These are phyloP conservation scores for Calendula officinalis DNA, from an alignment of 129 eudicot genomes.

Conservation along the genomic window DNA sequence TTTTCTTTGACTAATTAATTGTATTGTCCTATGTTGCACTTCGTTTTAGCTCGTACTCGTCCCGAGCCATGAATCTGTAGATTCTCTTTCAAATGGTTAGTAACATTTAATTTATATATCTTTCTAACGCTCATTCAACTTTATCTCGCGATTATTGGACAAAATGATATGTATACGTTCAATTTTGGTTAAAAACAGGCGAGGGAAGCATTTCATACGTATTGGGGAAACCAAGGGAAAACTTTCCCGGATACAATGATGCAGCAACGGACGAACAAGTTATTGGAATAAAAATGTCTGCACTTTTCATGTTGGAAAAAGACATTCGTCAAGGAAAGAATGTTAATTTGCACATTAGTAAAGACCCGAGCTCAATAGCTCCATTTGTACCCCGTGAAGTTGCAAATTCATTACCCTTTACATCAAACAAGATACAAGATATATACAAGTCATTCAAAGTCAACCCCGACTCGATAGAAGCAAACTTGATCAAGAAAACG, in stretches of 20 bases:
- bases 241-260: slow-evolving; percentile 22
- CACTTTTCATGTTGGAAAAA: slow-evolving; percentile 39
- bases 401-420: slow-evolving; percentile 31
- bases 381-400: slow-evolving; percentile 31
- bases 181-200: slow-evolving; percentile 18
- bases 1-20: neutral
- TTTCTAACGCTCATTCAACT: neutral
- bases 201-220: slow-evolving; percentile 29
- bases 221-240: slow-evolving; percentile 27
- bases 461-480: no score
- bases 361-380: slow-evolving; percentile 12
- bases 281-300: slow-evolving; percentile 36
- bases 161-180: neutral
- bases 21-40: neutral
- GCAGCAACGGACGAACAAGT: slow-evolving; percentile 46
- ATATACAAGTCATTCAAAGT: slow-evolving; percentile 20
- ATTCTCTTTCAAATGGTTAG: slow-evolving; percentile 7
- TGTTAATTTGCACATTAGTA: slow-evolving; percentile 30
- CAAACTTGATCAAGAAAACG: no score
- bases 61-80: slow-evolving; percentile 6
- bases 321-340: slow-evolving; percentile 5
- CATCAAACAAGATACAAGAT: slow-evolving; percentile 28
- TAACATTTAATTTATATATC: neutral
- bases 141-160: neutral
- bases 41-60: neutral